Evolutionary conservation across 176 grass and related monocot genomes (phyloP).

Genomic region (Aegilops umbellulata): DNA sequence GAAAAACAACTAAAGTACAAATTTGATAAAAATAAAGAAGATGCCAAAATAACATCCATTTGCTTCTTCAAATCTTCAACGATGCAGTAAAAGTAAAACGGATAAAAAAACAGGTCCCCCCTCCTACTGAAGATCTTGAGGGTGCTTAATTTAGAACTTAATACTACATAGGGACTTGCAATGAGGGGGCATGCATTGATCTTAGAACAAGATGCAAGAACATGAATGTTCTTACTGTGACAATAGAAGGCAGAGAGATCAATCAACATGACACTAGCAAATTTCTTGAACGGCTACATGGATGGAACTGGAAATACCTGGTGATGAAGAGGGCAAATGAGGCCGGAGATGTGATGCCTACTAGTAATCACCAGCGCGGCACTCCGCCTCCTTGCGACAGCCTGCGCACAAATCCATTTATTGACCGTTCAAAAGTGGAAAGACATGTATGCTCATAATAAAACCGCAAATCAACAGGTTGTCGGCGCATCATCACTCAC

Average conservation of each 20-base stretch:
- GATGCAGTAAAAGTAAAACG: neutral
- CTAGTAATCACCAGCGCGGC: constrained; percentile 35
- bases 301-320: constrained; percentile 16
- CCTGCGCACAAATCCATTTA: constrained; percentile 41
- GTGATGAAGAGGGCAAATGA: constrained; percentile 22
- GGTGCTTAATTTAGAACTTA: neutral
- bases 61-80: neutral
- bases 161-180: too few relatives aligned
- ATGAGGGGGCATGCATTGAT: neutral
- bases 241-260: neutral
- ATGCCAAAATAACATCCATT: neutral
- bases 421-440: constrained; percentile 13
- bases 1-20: neutral
- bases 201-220: neutral
- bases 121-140: neutral
- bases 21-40: neutral
- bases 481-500: constrained; percentile 18
- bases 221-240: neutral
- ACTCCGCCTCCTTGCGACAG: constrained; percentile 38
- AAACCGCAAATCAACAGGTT: neutral
- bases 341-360: constrained; percentile 1
- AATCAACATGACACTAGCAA: constrained; percentile 1
- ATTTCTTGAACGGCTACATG: neutral
- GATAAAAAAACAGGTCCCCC: neutral
- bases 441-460: neutral